Base-by-base conservation (phyloP, 306 rosid genomes). In the Cucurbita argyrosperma region DNA sequence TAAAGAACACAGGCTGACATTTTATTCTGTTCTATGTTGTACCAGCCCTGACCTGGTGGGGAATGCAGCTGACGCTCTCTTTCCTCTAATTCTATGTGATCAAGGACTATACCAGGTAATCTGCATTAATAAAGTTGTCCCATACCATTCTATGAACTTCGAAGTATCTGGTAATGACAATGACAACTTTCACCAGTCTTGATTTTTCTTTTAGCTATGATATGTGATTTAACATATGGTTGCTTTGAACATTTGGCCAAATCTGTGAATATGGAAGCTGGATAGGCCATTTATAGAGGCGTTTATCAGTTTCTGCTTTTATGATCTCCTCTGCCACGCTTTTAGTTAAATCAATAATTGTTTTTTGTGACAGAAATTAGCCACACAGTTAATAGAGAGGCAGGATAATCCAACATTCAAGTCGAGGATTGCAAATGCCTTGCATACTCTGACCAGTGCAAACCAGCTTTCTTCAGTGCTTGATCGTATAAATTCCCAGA, bases 21-120 rank as follows among this genome's bases (percentile, higher is more conserved):
- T 60, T 75, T 60, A 4, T 30, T 49, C 30, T 42, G 59, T 74
- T 30, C 63, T 65, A 26, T 81, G 64, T 74, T 71, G 47, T 80
- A 74, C 72, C 88, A 93, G 98, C 82, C 89, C 88, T 49, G 97
- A 93, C 80, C 85, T 94, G 80, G 82, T 85, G 80, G 80, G 98
- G 72, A 82, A 85, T 76, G 98, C 96, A n/a, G 97, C 98, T n/a
- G 98, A 90, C 80, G 97, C 98, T 43, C 96, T 93, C 73, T 87
- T 93, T 79, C 97, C 97, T 0, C 57, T 90, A 72, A 87, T 93
- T 72, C 96, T 93, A 66, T 93, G 98, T 76, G 96, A 93, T 81
- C 93, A 89, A 83, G 79, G 78, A 80, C 88, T 93, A 39, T 93
- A 86, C 79, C 97, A 90, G 94, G 98, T 93, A 78, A 30, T 55